Evolutionary conservation across 345 rosid species (phyloP), one percentile per base, ranked within the genome.

Genomic region (Luvunga scandens): DNA sequence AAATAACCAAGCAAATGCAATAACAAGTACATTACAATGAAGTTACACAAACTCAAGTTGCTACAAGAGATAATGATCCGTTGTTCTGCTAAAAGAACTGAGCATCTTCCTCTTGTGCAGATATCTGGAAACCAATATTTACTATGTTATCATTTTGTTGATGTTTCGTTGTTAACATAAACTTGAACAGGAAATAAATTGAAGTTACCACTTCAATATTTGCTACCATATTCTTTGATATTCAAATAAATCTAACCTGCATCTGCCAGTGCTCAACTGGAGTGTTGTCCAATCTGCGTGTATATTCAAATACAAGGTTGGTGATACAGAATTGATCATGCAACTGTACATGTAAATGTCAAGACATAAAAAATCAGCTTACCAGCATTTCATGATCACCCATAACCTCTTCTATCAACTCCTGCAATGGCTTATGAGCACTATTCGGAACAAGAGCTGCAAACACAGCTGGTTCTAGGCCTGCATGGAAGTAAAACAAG

Each of bases 321-420:
- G 9, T 75, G 48, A 28, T 45, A 42, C 21, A 8, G 10, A 25
- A 28, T 3, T 50, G 55, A 21, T 21, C 21, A 30, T 10, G 24
- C 27, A 55, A 21, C 27, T 76, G 22, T 12, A 77, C 31, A 48
- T 5, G 28, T 5, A 21, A 79, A 62, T 31, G 48, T 10, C 63
- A 63, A 50, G 60, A 33, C 12, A 39, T 0, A 67, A 68, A 67
- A 68, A 4, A 69, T n/a, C 27, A 73, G 68, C 92, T 91, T 79
- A 93, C 98, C 91, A 95, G 42, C 88, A 88, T 87, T 85, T 95
- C 98, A 73, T 95, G 96, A 82, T 95, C 98, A 24, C 92, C 98
- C 93, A 92, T 88, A 73, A 95, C 88, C 79, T 93, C 97, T 65
- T 95, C 96, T 65, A 88, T 87, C 76, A 95, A 77, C 79, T 91